phyloP scores from a whole-genome alignment of 2,329 filamentous ascomycete species.

The Lachnellula suecica region DNA sequence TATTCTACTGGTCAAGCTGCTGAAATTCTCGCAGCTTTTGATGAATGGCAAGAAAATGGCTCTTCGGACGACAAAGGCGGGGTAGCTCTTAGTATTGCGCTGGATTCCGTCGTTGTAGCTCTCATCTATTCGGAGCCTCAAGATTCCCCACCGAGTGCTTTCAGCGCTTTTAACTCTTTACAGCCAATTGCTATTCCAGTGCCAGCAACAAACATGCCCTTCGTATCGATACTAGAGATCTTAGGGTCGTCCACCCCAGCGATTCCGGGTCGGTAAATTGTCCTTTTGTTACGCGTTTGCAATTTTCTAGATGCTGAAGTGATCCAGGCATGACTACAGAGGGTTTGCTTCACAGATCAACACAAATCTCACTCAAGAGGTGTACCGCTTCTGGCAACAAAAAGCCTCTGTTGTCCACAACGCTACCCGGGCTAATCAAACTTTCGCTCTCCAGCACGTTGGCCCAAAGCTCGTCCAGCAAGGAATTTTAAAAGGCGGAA shows the following conservation, averaged over 20 bases:
- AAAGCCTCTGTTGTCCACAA: conserved; percentile 4
- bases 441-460: conserved; percentile 8
- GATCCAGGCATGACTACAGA: conserved; percentile 6
- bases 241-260: too few species aligned
- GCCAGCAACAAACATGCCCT: too few species aligned
- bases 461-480: conserved; percentile 1
- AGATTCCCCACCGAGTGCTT: background rate
- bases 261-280: too few species aligned
- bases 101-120: background rate
- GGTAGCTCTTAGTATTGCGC: background rate
- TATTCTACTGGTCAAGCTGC: conserved; percentile 2
- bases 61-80: background rate
- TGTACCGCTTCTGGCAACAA: conserved; percentile 6
- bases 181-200: too few species aligned
- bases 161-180: too few species aligned
- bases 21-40: conserved; percentile 5
- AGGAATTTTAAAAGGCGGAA: conserved; percentile 6
- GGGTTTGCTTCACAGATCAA: conserved; percentile 1
- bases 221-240: too few species aligned
- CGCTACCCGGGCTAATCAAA: conserved; percentile 5
- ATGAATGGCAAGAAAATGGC: conserved; percentile 2
- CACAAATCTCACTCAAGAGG: background rate
- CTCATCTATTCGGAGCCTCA: conserved; percentile 2
- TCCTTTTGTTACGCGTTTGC: too few species aligned
- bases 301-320: background rate